These are phyloP conservation scores for Flaveria sonorensis DNA, from an alignment of 129 eudicot genomes.

Conservation along the genomic window DNA sequence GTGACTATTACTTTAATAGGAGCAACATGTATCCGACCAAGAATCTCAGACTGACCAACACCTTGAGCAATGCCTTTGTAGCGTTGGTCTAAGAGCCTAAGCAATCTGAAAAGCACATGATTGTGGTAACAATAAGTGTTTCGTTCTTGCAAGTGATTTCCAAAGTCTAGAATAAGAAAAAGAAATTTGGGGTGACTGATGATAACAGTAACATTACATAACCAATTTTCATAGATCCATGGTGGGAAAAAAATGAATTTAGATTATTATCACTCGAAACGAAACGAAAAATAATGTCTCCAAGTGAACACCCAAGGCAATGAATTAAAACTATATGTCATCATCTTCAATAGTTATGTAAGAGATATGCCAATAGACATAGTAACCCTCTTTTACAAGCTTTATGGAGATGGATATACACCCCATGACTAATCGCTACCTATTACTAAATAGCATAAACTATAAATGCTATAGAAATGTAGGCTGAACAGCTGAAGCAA, in stretches of 20 bases:
- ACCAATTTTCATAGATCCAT: not conserved
- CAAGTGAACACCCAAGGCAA: not conserved
- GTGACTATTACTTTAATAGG: constrained; percentile 72
- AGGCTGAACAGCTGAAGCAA: not conserved
- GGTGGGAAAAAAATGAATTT: not conserved
- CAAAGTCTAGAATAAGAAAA: not conserved
- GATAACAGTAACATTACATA: not conserved
- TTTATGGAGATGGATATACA: not conserved
- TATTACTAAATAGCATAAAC: not conserved
- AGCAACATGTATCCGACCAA: constrained; percentile 97
- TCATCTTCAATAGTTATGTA: not conserved
- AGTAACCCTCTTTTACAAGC: not conserved
- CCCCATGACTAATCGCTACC: not conserved
- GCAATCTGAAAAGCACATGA: constrained; percentile 52
- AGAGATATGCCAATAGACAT: constrained; percentile 2
- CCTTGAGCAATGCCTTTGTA: constrained; percentile 96
- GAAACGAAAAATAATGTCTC: not conserved
- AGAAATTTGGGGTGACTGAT: not conserved
- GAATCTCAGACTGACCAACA: constrained; percentile 91
- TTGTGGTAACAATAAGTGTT: constrained; percentile 1
- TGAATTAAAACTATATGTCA: not conserved
- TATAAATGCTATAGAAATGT: not conserved
- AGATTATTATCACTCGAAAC: not conserved
- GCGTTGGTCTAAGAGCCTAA: constrained; percentile 86
- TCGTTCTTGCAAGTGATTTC: not conserved